Conservation (phyloP, 1,139 yeast genomes). For the Williopsis jadinii region DNA sequence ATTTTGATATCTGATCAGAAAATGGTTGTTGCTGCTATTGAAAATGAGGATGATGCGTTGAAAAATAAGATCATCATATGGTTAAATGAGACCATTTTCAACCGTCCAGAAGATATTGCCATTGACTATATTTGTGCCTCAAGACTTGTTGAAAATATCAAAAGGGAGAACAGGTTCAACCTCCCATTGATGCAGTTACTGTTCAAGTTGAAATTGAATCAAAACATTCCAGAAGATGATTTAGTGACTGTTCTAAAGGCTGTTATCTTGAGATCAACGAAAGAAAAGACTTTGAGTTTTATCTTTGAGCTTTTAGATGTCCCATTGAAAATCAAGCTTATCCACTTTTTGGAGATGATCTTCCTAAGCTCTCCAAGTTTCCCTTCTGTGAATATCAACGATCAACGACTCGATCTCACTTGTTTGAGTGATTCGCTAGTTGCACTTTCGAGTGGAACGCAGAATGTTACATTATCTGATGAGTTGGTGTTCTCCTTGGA, state of each 20-base stretch:
- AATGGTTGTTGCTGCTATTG: constrained; percentile 6
- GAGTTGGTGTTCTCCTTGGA: constrained; percentile 20
- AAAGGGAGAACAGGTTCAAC: constrained; percentile 40
- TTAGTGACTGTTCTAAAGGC: constrained; percentile 6
- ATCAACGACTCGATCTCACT: constrained; percentile 12
- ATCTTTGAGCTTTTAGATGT: constrained; percentile 30
- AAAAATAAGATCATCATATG: not conserved
- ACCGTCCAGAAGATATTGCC: not conserved
- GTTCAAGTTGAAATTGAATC: constrained; percentile 21
- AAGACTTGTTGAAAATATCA: constrained; percentile 6
- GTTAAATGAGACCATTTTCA: constrained; percentile 3
- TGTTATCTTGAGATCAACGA: constrained; percentile 2
- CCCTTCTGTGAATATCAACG: constrained; percentile 27
- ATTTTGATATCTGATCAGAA: constrained; percentile 12
- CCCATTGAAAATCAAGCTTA: constrained; percentile 26
- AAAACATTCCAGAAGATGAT: constrained; percentile 5
- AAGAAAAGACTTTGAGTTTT: constrained; percentile 27
- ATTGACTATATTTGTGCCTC: not conserved
- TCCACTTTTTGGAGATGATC: constrained; percentile 32
- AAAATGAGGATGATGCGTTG: not conserved
- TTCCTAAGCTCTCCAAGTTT: constrained; percentile 42
- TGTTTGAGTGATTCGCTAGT: constrained; percentile 14
- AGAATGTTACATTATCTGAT: constrained; percentile 13
- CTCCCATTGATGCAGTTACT: constrained; percentile 46
- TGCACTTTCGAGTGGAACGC: constrained; percentile 12